These are phyloP conservation scores for Aspergillus pseudoviridinutans DNA, from an alignment of 2,329 filamentous ascomycete genomes.

Conservation along the genomic window DNA sequence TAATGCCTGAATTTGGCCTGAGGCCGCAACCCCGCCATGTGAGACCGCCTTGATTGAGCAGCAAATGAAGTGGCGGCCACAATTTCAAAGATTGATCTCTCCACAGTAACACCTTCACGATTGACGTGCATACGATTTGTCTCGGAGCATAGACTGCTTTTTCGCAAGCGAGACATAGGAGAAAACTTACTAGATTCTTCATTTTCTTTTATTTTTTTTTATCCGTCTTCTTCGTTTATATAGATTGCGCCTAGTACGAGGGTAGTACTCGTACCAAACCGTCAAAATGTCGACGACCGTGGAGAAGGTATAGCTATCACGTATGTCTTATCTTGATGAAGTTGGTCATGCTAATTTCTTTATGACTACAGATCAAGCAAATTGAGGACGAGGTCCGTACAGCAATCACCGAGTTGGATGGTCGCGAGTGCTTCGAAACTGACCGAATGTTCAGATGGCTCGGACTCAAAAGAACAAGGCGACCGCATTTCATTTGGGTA, in stretches of 20 bases:
- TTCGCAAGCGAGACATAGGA: neutral
- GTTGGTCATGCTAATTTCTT: constrained; percentile 26
- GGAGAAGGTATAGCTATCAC: constrained; percentile 68
- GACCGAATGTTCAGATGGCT: constrained; percentile 65
- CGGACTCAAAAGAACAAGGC: constrained; percentile 96
- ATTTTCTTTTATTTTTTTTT: constrained; percentile 1
- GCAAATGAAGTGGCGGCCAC: constrained; percentile 30
- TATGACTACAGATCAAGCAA: constrained; percentile 73
- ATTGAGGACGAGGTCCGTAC: constrained; percentile 83
- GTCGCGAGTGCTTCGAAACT: constrained; percentile 5
- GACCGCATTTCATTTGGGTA: constrained; percentile 84
- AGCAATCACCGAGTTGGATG: constrained; percentile 1
- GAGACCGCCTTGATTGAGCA: constrained; percentile 21
- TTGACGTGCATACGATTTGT: constrained; percentile 6
- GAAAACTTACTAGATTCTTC: neutral
- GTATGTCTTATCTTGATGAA: neutral
- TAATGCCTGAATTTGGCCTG: constrained; percentile 13
- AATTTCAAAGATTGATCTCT: constrained; percentile 23
- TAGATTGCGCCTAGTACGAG: constrained; percentile 13
- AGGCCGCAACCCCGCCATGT: constrained; percentile 18
- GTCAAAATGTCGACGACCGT: constrained; percentile 90
- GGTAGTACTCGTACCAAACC: constrained; percentile 18
- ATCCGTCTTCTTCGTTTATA: constrained; percentile 3
- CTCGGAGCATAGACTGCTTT: constrained; percentile 1
- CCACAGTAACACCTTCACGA: constrained; percentile 7